These are phyloP conservation scores for Sisymbrium irio DNA, from an alignment of 345 rosid genomes.

Conservation along the genomic window DNA sequence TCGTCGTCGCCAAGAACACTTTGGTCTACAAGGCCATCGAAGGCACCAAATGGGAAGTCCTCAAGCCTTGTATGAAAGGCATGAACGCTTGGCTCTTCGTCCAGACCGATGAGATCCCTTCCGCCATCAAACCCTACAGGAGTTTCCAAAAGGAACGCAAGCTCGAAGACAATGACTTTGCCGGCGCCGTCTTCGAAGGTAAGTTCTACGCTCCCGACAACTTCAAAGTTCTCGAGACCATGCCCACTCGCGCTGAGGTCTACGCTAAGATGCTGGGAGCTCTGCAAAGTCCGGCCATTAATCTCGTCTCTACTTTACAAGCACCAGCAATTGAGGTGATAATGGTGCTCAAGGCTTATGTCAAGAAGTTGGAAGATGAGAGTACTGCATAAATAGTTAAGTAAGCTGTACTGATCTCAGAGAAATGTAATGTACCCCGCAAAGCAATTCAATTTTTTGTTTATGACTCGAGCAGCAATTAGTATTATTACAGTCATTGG, in stretches of 20 bases:
- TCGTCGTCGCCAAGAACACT: slow-evolving; percentile 84
- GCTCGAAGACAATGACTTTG: slow-evolving; percentile 69
- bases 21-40: slow-evolving; percentile 83
- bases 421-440: slow-evolving; percentile 17
- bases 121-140: slow-evolving; percentile 79
- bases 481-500: slow-evolving; percentile 25
- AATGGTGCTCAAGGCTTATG: slow-evolving; percentile 74
- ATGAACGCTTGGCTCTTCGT: slow-evolving; percentile 97
- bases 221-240: slow-evolving; percentile 61
- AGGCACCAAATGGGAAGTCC: slow-evolving; percentile 79
- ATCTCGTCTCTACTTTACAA: slow-evolving; percentile 78
- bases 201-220: slow-evolving; percentile 79
- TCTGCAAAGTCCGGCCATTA: slow-evolving; percentile 74
- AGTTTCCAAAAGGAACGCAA: slow-evolving; percentile 70
- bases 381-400: slow-evolving; percentile 43
- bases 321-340: slow-evolving; percentile 84
- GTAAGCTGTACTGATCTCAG: slow-evolving; percentile 22
- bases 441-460: slow-evolving; percentile 16
- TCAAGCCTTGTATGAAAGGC: slow-evolving; percentile 93
- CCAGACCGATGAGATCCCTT: slow-evolving; percentile 84
- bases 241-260: slow-evolving; percentile 85
- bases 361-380: slow-evolving; percentile 87
- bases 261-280: slow-evolving; percentile 85
- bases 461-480: slow-evolving; percentile 1
- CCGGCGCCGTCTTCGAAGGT: slow-evolving; percentile 93